Base-by-base conservation (phyloP, 2,329 filamentous ascomycete species). In the Trichoderma arundinaceum region DNA sequence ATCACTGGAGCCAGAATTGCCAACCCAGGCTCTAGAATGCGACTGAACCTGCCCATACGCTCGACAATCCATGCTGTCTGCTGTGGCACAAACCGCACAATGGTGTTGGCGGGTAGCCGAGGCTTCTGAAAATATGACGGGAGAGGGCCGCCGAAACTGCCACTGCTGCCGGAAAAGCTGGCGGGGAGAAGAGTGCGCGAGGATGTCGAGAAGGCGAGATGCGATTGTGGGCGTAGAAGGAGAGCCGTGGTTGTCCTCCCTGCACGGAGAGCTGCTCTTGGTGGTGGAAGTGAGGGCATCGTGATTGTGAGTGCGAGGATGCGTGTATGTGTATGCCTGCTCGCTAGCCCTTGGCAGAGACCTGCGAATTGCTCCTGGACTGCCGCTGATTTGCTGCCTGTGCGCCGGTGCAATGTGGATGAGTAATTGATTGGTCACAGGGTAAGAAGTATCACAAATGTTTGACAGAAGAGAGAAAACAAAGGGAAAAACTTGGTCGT, bases 31-130 rank as follows among this genome's bases (percentile, higher is more conserved):
- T 97, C 88, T 58, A 99, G 83, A 74, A 99, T 97, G 67, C 94
- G 87, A 80, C 92, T 90, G 82, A 97, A 99, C 80, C 94, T 95
- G 74, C 95, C 95, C 95, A 99, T 99, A 75, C 95, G 94, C 86
- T 99, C 95, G 65, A 99, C 95, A 67, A 99, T 94, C 95, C 95
- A 99, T 78, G 95, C 95, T 72, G 94, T 98, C 83, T 99, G 95
- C 80, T 99, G 95, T n/a, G 95, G 95, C 48, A 99, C 95, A 79
- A 98, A 99, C 67, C 94, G 92, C 73, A 99, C 84, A 69, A 99
- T 84, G 4, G 95, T 99, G 80, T 99, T 99, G 71, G 94, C 92
- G 33, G 95, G 95, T 60, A 97, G 84, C 22, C 85, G 83, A 12
- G 84, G 82, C 69, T 86, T 86, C 75, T 91, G 90, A 79, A 96